Evolutionary conservation across 1,284 basidiomycete genomes (phyloP), one percentile per base, ranked within the genome.

Genomic region (Vanrija humicola): DNA sequence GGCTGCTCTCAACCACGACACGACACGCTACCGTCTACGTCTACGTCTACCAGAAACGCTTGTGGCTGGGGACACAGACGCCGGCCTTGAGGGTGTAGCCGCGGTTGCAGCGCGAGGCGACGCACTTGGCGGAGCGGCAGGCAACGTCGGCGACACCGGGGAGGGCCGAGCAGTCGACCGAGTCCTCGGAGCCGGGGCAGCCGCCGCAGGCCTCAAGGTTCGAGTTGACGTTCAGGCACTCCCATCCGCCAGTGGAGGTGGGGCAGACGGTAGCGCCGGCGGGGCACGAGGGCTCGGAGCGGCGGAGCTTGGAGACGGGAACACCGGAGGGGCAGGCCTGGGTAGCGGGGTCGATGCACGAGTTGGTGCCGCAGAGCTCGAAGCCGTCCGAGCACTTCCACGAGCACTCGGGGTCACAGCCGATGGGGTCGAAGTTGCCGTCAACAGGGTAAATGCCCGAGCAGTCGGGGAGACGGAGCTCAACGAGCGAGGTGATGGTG

Each of bases 141-240:
- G 79, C 71, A 38, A 84, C 83, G 54, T 81, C 80, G 28, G 77
- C 75, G 44, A 82, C 80, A n/a, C 80, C 80, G 10, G 73, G 70
- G 40, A 84, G 75, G 14, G 77, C 74, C 6, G 81, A 81, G 65
- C 83, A 84, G 63, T 85, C 83, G 47, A 48, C 23, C 15, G 21
- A 15, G 12, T 9, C 39, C 2, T 8, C 25, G 8, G 26, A 16
- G 26, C 23, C 23, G 25, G 48, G 48, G 39, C 48, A 49, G 7
- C 48, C 48, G 4, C 48, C 48, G 39, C 48, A 49, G n/a, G 48
- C 48, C 48, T 49, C 48, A 15, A 49, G 48, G 25, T 49, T n/a
- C n/a, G 5, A 10, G 25, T 2, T 12, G 10, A 16, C 19, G 48
- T 49, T 25, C 25, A 49, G 38, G 39, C 48, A 49, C 19, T 49